phyloP scores from a whole-genome alignment of 1,284 basidiomycete species.

The Apiotrichum laibachii region DNA sequence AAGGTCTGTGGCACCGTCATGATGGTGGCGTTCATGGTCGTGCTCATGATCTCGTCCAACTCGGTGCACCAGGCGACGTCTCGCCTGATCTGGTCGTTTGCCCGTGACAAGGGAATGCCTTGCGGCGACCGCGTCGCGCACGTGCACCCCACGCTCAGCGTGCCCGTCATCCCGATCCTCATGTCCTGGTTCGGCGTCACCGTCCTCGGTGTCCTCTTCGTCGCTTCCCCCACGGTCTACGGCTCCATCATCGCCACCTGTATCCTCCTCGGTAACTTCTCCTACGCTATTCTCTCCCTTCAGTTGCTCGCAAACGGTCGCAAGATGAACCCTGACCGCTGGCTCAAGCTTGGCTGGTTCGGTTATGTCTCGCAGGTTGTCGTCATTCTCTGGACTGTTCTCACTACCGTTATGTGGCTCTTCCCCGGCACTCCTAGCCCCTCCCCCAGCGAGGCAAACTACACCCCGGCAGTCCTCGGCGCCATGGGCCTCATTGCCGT shows the following conservation, averaged over 20 bases:
- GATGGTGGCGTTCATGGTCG: constrained; percentile 10
- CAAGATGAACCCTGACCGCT: constrained; percentile 11
- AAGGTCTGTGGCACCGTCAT: constrained; percentile 10
- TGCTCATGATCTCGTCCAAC: constrained; percentile 15
- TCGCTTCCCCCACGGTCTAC: constrained; percentile 19
- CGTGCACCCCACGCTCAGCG: constrained; percentile 11
- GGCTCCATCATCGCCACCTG: constrained; percentile 17
- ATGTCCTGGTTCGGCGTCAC: constrained; percentile 11
- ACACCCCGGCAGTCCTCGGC: constrained; percentile 13
- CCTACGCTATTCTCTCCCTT: constrained; percentile 9
- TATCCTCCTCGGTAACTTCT: constrained; percentile 20
- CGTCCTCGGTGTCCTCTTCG: constrained; percentile 16
- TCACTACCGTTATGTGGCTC: constrained; percentile 20
- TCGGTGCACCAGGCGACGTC: constrained; percentile 14
- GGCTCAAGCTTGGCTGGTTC: constrained; percentile 14
- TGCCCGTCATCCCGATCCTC: constrained; percentile 16
- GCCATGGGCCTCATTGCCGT: constrained; percentile 13
- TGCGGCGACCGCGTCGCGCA: constrained; percentile 2
- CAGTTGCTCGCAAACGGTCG: constrained; percentile 11
- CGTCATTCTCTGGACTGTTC: constrained; percentile 9
- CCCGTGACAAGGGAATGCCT: constrained; percentile 15
- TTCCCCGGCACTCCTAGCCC: constrained; percentile 17
- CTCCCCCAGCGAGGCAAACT: constrained; percentile 3
- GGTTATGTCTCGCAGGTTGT: constrained; percentile 11
- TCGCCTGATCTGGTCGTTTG: constrained; percentile 20